A percentile compares a stretch with the other conserved stretches of the same genome.
These are phyloP conservation scores for Arthrobotrys sphaeroides DNA, from an alignment of 2,329 filamentous ascomycete genomes.

Conservation along the genomic window DNA sequence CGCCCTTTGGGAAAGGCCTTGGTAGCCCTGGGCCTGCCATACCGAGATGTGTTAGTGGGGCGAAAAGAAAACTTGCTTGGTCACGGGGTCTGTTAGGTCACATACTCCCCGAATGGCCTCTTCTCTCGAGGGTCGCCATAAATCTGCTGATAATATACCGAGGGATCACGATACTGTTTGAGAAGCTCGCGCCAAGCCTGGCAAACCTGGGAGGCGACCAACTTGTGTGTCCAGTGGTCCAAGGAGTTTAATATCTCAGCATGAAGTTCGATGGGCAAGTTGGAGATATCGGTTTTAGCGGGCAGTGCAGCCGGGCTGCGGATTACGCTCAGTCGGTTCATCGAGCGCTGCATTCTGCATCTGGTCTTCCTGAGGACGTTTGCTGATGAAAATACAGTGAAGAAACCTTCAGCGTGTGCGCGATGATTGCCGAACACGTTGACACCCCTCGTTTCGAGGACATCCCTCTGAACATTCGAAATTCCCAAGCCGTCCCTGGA, in stretches of 20 bases:
- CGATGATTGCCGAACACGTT: no score
- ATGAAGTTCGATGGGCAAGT: constrained; percentile 22
- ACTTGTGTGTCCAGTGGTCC: constrained; percentile 12
- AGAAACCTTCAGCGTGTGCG: no score
- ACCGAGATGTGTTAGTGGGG: background rate
- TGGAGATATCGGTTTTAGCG: constrained; percentile 16
- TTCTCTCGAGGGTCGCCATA: background rate
- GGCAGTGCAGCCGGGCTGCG: background rate
- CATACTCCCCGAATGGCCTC: background rate
- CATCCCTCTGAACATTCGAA: background rate
- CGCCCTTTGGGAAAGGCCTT: background rate
- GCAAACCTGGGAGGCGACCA: constrained; percentile 32
- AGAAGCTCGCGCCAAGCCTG: constrained; percentile 17
- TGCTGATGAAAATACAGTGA: no score
- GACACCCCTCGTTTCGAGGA: background rate
- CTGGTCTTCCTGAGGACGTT: no score
- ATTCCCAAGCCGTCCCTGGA: background rate
- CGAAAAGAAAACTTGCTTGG: background rate
- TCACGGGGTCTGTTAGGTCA: no score
- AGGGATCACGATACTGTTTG: background rate
- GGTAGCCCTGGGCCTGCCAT: background rate
- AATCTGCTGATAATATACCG: background rate
- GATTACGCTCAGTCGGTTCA: constrained; percentile 1
- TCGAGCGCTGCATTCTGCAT: background rate
- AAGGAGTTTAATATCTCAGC: constrained; percentile 7